Conservation (phyloP, 495 filamentous ascomycete species). For the Friedmanniomyces endolithicus region DNA sequence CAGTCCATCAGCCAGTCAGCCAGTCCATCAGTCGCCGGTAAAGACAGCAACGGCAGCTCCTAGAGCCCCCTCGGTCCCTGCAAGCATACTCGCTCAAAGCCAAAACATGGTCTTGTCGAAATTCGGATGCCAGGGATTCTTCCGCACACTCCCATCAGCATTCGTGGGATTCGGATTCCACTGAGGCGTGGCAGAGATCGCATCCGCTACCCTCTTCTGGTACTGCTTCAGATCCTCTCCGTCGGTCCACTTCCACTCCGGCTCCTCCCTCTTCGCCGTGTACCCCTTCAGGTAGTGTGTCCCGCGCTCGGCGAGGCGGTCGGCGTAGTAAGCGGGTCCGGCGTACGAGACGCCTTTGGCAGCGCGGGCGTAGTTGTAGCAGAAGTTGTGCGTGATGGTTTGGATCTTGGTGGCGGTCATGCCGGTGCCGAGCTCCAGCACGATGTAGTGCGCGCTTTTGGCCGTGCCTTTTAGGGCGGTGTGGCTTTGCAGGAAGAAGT, state of each 20-base stretch:
- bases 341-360: slow-evolving; percentile 24
- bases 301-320: slow-evolving; percentile 13
- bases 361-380: slow-evolving; percentile 23
- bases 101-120: neutral
- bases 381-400: slow-evolving; percentile 13
- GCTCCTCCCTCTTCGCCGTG: neutral
- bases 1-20: neutral
- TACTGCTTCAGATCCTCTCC: neutral
- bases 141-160: neutral
- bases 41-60: neutral
- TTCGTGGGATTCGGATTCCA: neutral
- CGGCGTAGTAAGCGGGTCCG: slow-evolving; percentile 26
- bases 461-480: slow-evolving; percentile 10
- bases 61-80: neutral
- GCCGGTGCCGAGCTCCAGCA: neutral
- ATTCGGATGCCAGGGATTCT: neutral
- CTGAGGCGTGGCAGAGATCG: neutral
- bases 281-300: neutral
- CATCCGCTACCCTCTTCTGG: neutral
- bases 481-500: slow-evolving; percentile 16
- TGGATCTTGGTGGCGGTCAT: neutral
- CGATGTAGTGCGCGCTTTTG: slow-evolving; percentile 9
- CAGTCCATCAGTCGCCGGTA: neutral
- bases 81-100: neutral
- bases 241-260: neutral